These are phyloP conservation scores for Paxillus rubicundulus DNA, from an alignment of 768 basidiomycete species.

Conservation along the genomic window DNA sequence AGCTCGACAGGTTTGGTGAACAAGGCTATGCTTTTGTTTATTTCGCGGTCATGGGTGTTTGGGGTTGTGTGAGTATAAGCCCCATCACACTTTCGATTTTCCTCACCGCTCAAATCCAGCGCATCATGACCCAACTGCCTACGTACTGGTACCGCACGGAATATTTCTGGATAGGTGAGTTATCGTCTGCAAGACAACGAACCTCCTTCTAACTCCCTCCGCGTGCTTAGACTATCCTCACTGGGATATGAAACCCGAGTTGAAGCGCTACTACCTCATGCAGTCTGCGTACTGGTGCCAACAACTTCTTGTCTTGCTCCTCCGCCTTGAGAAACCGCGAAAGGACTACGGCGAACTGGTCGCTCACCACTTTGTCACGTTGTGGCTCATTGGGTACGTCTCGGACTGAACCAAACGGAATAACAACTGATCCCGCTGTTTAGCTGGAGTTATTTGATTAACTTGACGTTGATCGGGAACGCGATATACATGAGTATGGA, in stretches of 20 bases:
- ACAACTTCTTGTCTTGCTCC: slow-evolving; percentile 80
- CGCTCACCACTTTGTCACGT: slow-evolving; percentile 87
- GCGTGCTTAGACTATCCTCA: slow-evolving; percentile 70
- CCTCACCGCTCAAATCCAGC: slow-evolving; percentile 39
- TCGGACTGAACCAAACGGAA: not conserved
- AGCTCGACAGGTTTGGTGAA: slow-evolving; percentile 85
- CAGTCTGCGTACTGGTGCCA: slow-evolving; percentile 95
- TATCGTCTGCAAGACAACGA: not conserved
- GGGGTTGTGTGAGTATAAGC: slow-evolving; percentile 66
- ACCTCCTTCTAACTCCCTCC: slow-evolving; percentile 1
- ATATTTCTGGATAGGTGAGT: slow-evolving; percentile 79
- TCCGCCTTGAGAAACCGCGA: slow-evolving; percentile 90
- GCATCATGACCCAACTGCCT: slow-evolving; percentile 77
- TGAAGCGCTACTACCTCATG: slow-evolving; percentile 93
- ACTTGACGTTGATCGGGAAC: slow-evolving; percentile 84
- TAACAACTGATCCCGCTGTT: not conserved
- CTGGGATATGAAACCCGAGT: slow-evolving; percentile 78
- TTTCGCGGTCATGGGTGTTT: slow-evolving; percentile 63
- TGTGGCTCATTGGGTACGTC: slow-evolving; percentile 87
- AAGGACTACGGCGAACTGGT: slow-evolving; percentile 89
- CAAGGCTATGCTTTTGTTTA: slow-evolving; percentile 88
- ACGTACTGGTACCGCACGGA: slow-evolving; percentile 86
- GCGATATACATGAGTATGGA: slow-evolving; percentile 98
- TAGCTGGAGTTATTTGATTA: slow-evolving; percentile 83
- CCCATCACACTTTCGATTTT: not conserved